Conservation (phyloP, 805 yeast genomes). For the Millerozyma acaciae region DNA sequence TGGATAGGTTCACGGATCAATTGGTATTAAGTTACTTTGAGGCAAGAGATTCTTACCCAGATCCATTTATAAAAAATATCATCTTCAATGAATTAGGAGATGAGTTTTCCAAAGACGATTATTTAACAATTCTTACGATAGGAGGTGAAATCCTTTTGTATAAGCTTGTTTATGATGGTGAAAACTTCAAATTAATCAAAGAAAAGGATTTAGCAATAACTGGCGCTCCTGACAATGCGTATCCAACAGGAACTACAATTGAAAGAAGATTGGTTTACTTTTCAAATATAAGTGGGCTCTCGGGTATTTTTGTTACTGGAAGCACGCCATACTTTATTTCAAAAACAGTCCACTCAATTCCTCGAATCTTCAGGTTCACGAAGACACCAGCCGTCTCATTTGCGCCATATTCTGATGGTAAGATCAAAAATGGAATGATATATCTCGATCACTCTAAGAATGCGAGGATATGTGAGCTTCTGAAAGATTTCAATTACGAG, state of each 20-base stretch:
- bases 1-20: conserved; percentile 43
- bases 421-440: conserved; percentile 51
- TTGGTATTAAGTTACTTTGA: conserved; percentile 46
- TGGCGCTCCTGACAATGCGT: conserved; percentile 81
- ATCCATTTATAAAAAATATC: conserved; percentile 68
- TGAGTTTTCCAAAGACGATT: conserved; percentile 48
- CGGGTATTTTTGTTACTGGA: conserved; percentile 70
- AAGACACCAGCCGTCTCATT: conserved; percentile 64
- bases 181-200: conserved; percentile 37
- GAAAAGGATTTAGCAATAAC: conserved; percentile 48
- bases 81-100: conserved; percentile 68
- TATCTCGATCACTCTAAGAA: conserved; percentile 67
- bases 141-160: conserved; percentile 79
- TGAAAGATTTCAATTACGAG: conserved; percentile 49
- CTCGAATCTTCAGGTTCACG: conserved; percentile 65
- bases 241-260: conserved; percentile 60
- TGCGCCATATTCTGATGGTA: conserved; percentile 46
- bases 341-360: conserved; percentile 60
- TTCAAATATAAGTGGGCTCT: conserved; percentile 53
- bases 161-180: conserved; percentile 50
- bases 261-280: conserved; percentile 66
- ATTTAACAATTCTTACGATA: conserved; percentile 65
- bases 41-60: conserved; percentile 53
- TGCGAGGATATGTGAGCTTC: conserved; percentile 57
- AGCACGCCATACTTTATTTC: conserved; percentile 63